These are phyloP conservation scores for Tolypocladium ovalisporum DNA, from an alignment of 2,329 filamentous ascomycete species.

Conservation along the genomic window DNA sequence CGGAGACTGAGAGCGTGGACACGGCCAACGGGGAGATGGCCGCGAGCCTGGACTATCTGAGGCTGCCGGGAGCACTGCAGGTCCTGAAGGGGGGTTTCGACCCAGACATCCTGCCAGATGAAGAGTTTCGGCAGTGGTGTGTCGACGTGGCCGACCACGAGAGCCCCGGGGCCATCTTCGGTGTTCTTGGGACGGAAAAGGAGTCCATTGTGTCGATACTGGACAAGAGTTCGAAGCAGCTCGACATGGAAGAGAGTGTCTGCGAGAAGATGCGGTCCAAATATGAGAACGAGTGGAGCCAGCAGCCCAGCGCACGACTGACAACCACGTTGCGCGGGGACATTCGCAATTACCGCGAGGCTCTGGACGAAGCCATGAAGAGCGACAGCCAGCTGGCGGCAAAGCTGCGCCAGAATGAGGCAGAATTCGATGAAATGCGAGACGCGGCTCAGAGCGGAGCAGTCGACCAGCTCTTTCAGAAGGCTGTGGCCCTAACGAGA, in stretches of 20 bases:
- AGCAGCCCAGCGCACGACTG: constrained; percentile 84
- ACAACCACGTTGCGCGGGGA: constrained; percentile 82
- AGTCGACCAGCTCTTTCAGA: constrained; percentile 79
- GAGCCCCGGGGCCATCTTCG: constrained; percentile 67
- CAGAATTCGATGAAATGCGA: constrained; percentile 91
- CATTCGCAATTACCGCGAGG: constrained; percentile 77
- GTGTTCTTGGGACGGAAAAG: constrained; percentile 68
- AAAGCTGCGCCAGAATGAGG: constrained; percentile 76
- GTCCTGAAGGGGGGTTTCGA: constrained; percentile 89
- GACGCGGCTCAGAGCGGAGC: constrained; percentile 77
- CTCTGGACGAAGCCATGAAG: constrained; percentile 76
- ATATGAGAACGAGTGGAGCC: constrained; percentile 91
- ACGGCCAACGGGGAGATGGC: constrained; percentile 93
- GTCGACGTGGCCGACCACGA: constrained; percentile 83
- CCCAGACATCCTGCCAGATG: constrained; percentile 76
- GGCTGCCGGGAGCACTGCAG: constrained; percentile 78
- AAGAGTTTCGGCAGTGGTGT: constrained; percentile 90
- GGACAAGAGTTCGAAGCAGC: constrained; percentile 72
- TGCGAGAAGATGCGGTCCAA: constrained; percentile 99
- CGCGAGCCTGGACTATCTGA: constrained; percentile 85
- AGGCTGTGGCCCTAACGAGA: constrained; percentile 70
- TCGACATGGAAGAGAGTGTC: constrained; percentile 95
- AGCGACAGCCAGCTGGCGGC: constrained; percentile 77
- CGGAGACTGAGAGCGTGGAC: constrained; percentile 88
- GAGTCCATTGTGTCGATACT: constrained; percentile 60